These are phyloP conservation scores for Glarea lozoyensis DNA, from an alignment of 495 filamentous ascomycete genomes.

Conservation along the genomic window DNA sequence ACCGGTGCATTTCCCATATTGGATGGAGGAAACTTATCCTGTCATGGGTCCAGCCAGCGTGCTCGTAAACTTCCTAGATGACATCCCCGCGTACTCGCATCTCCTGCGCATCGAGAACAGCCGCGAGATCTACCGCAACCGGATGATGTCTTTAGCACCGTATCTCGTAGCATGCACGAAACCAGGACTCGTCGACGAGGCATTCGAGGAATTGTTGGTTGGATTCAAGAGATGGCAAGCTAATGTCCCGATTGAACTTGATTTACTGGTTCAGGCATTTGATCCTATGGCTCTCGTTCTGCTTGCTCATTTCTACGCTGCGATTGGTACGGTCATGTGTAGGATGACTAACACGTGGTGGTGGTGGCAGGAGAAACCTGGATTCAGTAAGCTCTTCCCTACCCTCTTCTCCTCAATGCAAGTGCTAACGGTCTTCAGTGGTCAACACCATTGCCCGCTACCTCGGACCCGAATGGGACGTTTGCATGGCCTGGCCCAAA, in stretches of 20 bases:
- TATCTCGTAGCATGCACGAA: neutral
- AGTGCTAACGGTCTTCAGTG: conserved; percentile 18
- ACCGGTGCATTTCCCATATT: neutral
- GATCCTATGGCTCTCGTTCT: conserved; percentile 23
- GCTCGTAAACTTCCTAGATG: neutral
- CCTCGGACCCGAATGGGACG: conserved; percentile 21
- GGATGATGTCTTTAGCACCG: neutral
- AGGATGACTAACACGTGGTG: conserved; percentile 11
- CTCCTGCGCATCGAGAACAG: neutral
- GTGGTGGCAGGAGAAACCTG: neutral
- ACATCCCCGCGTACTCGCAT: neutral
- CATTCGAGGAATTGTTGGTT: neutral
- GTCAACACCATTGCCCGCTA: conserved; percentile 14
- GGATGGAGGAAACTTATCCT: neutral
- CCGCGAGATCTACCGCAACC: neutral
- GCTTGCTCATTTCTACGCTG: conserved; percentile 24
- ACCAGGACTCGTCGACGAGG: neutral
- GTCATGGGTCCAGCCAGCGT: neutral
- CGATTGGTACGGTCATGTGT: conserved; percentile 17
- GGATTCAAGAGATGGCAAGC: neutral
- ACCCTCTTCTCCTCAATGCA: conserved; percentile 11
- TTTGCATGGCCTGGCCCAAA: conserved; percentile 21
- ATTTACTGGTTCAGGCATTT: conserved; percentile 17
- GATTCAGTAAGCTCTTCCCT: neutral
- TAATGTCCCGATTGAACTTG: conserved; percentile 7